Conservation (phyloP, 2,329 filamentous ascomycete species). For the Blastomyces gilchristii region DNA sequence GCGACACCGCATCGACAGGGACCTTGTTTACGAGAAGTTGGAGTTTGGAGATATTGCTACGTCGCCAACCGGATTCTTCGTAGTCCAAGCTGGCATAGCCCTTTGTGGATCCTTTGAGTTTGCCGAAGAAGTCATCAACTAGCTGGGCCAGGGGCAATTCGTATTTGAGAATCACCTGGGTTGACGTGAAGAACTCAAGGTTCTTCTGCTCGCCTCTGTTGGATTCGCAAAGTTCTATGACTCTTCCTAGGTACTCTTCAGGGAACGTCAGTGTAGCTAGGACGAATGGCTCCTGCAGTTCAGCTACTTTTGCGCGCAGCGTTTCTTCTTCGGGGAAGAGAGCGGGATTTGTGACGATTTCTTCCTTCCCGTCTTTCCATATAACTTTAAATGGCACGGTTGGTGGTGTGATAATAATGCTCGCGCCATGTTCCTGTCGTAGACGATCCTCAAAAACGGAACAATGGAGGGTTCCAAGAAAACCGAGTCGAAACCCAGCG, state of each 20-base stretch:
- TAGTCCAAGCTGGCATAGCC: slow-evolving; percentile 95
- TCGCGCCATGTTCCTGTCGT: slow-evolving; percentile 85
- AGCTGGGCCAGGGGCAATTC: slow-evolving; percentile 77
- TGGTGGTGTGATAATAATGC: slow-evolving; percentile 92
- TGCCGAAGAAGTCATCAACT: slow-evolving; percentile 95
- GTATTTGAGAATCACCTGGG: slow-evolving; percentile 91
- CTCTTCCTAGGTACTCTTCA: slow-evolving; percentile 84
- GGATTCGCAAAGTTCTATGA: slow-evolving; percentile 87
- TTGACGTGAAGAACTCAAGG: slow-evolving; percentile 81
- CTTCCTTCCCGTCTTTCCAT: slow-evolving; percentile 65
- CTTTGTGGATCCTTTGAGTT: slow-evolving; percentile 85
- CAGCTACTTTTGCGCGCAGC: slow-evolving; percentile 45
- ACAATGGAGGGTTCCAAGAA: slow-evolving; percentile 92
- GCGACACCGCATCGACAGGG: slow-evolving; percentile 88
- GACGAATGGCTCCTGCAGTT: slow-evolving; percentile 66
- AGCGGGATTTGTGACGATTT: slow-evolving; percentile 73
- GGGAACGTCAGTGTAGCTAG: slow-evolving; percentile 79
- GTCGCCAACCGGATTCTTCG: slow-evolving; percentile 82
- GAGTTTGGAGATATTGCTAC: slow-evolving; percentile 72
- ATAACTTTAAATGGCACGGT: slow-evolving; percentile 84
- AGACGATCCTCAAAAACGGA: slow-evolving; percentile 98
- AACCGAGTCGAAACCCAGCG: slow-evolving; percentile 86
- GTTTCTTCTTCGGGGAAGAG: slow-evolving; percentile 70
- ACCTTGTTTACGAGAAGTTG: slow-evolving; percentile 88
- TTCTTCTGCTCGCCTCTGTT: slow-evolving; percentile 81